Conservation (phyloP, 2,329 filamentous ascomycete species). For the Aureobasidium sp. region DNA sequence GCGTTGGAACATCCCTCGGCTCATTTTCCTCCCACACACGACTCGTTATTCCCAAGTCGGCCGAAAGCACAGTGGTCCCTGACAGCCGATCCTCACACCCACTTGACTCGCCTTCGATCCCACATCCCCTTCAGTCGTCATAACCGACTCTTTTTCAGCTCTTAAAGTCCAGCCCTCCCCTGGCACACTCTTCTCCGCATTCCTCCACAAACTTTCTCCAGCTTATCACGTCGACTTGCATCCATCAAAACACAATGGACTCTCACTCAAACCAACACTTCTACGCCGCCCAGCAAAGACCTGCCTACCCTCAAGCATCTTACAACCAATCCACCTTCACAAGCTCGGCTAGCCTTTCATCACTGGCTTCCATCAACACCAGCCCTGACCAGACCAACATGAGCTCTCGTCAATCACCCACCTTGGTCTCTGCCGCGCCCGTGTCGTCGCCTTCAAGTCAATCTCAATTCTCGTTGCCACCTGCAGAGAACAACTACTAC, state of each 20-base stretch:
- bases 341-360: slow-evolving; percentile 38
- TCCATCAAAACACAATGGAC: slow-evolving; percentile 9
- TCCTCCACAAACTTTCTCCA: slow-evolving; percentile 15
- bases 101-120: background rate
- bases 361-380: slow-evolving; percentile 28
- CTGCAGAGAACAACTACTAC: slow-evolving; percentile 20
- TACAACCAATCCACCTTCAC: slow-evolving; percentile 31
- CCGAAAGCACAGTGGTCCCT: slow-evolving; percentile 4
- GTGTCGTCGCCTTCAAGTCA: slow-evolving; percentile 30
- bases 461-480: slow-evolving; percentile 23
- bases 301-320: slow-evolving; percentile 30
- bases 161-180: slow-evolving; percentile 10
- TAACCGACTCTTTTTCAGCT: slow-evolving; percentile 1
- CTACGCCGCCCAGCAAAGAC: slow-evolving; percentile 21
- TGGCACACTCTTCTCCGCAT: slow-evolving; percentile 10
- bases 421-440: slow-evolving; percentile 28
- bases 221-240: background rate
- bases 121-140: slow-evolving; percentile 7
- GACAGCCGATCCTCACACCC: background rate
- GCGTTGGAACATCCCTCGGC: slow-evolving; percentile 9
- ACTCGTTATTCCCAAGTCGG: slow-evolving; percentile 10
- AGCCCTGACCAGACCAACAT: slow-evolving; percentile 20
- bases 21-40: slow-evolving; percentile 2
- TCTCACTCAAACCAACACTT: slow-evolving; percentile 14
- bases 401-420: slow-evolving; percentile 26